phyloP scores from a whole-genome alignment of 2,329 filamentous ascomycete species.

The Phaeomoniella chlamydospora region DNA sequence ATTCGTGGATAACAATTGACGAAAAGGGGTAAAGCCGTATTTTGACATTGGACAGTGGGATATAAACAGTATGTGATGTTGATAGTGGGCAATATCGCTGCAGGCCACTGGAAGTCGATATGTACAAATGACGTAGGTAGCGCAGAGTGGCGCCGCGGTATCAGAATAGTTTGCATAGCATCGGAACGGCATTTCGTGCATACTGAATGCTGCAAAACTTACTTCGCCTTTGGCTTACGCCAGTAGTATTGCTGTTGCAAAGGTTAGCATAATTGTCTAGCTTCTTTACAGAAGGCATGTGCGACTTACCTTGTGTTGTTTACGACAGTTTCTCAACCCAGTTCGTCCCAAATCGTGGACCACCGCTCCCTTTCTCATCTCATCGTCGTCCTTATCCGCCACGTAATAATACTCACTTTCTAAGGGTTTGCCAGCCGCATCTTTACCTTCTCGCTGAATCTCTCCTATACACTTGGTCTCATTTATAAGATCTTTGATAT shows the following conservation, averaged over 20 bases:
- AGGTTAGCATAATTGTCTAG: slow-evolving; percentile 11
- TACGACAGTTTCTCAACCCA: slow-evolving; percentile 75
- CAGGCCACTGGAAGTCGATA: too few relatives aligned
- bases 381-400: slow-evolving; percentile 70
- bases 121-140: too few relatives aligned
- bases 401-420: slow-evolving; percentile 98
- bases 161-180: too few relatives aligned
- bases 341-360: slow-evolving; percentile 79
- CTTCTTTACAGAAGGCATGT: slow-evolving; percentile 5
- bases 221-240: slow-evolving; percentile 50
- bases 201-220: too few relatives aligned
- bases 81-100: too few relatives aligned
- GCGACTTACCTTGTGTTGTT: slow-evolving; percentile 83
- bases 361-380: slow-evolving; percentile 64
- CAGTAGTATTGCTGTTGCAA: slow-evolving; percentile 56
- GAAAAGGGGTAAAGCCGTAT: too few relatives aligned
- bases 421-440: slow-evolving; percentile 81
- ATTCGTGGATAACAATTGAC: too few relatives aligned
- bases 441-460: slow-evolving; percentile 82
- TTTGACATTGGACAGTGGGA: too few relatives aligned
- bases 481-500: slow-evolving; percentile 60
- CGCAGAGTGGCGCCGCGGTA: too few relatives aligned
- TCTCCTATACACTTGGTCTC: slow-evolving; percentile 68
- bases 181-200: too few relatives aligned
- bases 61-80: too few relatives aligned